These are phyloP conservation scores for Pseudocercospora fuligena DNA, from an alignment of 2,329 filamentous ascomycete species.

Conservation along the genomic window DNA sequence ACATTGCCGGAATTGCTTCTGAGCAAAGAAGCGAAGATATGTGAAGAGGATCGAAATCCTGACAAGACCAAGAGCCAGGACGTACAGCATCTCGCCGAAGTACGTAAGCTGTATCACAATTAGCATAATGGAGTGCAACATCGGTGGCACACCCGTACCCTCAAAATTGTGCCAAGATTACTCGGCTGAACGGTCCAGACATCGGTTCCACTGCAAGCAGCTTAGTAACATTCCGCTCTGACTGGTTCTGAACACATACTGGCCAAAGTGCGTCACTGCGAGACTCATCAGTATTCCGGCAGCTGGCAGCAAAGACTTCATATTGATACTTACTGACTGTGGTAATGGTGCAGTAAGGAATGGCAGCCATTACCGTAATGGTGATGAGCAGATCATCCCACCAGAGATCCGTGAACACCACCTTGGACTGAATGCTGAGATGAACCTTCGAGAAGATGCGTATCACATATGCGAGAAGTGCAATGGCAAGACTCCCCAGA, in stretches of 20 bases:
- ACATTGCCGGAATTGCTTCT: conserved; percentile 8
- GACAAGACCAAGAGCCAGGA: conserved; percentile 8
- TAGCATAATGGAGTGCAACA: too few relatives aligned
- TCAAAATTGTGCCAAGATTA: conserved; percentile 19
- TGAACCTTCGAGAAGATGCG: conserved; percentile 11
- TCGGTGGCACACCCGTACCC: not conserved
- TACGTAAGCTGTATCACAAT: not conserved
- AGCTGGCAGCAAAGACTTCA: too few relatives aligned
- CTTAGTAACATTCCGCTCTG: conserved; percentile 6
- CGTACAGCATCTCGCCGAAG: conserved; percentile 14
- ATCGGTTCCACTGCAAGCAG: conserved; percentile 16
- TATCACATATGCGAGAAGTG: not conserved
- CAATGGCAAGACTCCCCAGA: not conserved
- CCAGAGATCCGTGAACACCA: conserved; percentile 11
- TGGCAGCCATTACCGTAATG: conserved; percentile 10
- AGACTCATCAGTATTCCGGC: not conserved
- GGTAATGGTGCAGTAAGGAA: conserved; percentile 1
- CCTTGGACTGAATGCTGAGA: not conserved
- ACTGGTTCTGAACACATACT: too few relatives aligned
- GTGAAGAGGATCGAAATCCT: conserved; percentile 16
- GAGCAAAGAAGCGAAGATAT: conserved; percentile 11
- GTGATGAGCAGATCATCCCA: conserved; percentile 25
- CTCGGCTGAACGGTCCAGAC: conserved; percentile 21
- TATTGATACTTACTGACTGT: not conserved
- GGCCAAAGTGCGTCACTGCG: conserved; percentile 7